Evolutionary conservation across 495 filamentous ascomycete genomes (phyloP).

Genomic region (Evernia prunastri): DNA sequence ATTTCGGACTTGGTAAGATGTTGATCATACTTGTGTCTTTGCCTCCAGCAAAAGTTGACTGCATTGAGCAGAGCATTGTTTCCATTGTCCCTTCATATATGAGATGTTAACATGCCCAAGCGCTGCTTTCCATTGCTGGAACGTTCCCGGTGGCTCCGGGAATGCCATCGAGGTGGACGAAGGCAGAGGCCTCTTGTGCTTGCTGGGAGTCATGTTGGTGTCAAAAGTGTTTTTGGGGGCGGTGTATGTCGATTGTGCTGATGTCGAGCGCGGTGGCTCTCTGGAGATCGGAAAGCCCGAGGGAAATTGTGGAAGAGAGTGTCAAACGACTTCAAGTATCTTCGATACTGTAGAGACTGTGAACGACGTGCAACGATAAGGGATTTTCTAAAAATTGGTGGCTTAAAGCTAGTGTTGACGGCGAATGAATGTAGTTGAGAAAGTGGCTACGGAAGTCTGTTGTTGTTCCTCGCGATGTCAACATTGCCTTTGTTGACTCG

Average conservation of each 20-base stretch:
- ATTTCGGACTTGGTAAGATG: neutral
- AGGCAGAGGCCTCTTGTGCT: constrained; percentile 24
- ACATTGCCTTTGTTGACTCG: neutral
- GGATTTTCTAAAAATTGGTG: neutral
- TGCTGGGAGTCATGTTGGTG: constrained; percentile 22
- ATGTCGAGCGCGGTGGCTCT: neutral
- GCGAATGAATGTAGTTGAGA: neutral
- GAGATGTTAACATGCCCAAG: constrained; percentile 35
- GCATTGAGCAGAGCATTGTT: constrained; percentile 39
- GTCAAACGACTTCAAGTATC: neutral
- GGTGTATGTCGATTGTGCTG: neutral
- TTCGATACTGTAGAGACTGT: neutral
- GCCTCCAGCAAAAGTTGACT: constrained; percentile 30
- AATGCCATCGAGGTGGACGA: constrained; percentile 20
- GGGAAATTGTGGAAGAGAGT: neutral
- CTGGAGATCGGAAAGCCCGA: neutral
- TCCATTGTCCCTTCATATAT: constrained; percentile 40
- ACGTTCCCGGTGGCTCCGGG: constrained; percentile 24
- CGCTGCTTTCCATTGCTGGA: constrained; percentile 33
- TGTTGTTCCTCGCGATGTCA: neutral
- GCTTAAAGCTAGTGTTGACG: neutral
- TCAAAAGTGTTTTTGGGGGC: neutral
- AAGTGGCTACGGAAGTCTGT: neutral
- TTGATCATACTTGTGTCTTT: constrained; percentile 30
- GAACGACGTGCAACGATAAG: neutral